Base-by-base conservation (phyloP, 2,329 filamentous ascomycete species). In the Fusarium nanum region DNA sequence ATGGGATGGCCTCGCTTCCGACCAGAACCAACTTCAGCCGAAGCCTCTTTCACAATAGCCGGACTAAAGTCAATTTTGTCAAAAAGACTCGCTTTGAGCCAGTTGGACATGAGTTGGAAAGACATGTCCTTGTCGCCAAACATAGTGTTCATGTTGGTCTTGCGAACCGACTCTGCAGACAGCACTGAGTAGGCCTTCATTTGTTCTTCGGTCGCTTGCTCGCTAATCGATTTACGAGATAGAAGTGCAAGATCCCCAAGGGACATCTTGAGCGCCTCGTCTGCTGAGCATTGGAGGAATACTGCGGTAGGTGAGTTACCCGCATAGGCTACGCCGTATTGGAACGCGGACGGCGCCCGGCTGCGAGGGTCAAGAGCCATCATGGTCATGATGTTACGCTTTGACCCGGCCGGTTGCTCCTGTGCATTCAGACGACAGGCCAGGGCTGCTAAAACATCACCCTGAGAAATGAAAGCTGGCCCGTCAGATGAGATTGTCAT, bases 151-250 rank as follows among this genome's bases (percentile, higher is more conserved):
- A 58, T 60, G 12, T 55, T 61, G 1, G 18, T 70, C 4, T 44
- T 25, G 12, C n/a, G 56, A 57, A 72, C 57, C 11, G 68, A 67
- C 12, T 70, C 62, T 4, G 53, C 32, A 9, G 59, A 62, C 3
- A 64, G 48, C 1, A 20, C 34, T 1, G 67, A 54, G 6, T 56
- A 47, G 6, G 61, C 55, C 42, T 68, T 72, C 6, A 73, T 47
- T n/a, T 72, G 70, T 16, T 68, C 64, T 11, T 72, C 70, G 1
- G 70, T 72, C 1, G 60, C 46, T n/a, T 73, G 70, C 16, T 27
- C n/a, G 16, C 55, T 48, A 11, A 72, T 68, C 0, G 67, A 53
- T 20, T 56, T 4, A 18, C 70, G 60, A 7, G 60, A 57, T 18
- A 42, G 37, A 5, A 72, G 59, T 7, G 70, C 70, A 8, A 73